Base-by-base conservation (phyloP, 2,329 filamentous ascomycete genomes). In the Scopulariopsis brevicaulis region DNA sequence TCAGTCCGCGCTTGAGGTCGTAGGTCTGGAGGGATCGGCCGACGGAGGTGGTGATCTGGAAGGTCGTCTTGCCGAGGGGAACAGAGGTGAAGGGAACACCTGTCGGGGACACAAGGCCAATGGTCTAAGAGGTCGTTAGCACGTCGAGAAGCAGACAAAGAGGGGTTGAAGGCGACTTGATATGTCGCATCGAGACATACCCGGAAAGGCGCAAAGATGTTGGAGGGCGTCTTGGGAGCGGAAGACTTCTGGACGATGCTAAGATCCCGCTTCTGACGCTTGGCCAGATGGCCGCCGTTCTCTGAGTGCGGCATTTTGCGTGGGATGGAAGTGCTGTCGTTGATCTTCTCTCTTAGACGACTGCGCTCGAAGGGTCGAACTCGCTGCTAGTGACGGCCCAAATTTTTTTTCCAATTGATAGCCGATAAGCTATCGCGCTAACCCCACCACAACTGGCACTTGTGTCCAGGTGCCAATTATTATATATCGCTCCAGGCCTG, bases 41-140 rank as follows among this genome's bases (percentile, higher is more conserved):
- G 61, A 95, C 89, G 0, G 90, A 97, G 34, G 94, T 99, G 37
- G 94, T 97, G 71, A 99, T 90, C 70, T 99, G 94, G 69, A 96
- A 99, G 3, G 91, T 96, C 1, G 90, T 93, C 73, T 96, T 96
- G 59, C 94, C 94, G 18, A 96, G 78, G 0, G 93, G 89, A 35
- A 95, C 81, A 6, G 88, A 87, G 2, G 93, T 92, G 68, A 99
- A 97, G 0, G 94, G 93, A 0, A 96, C 90, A 54, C 79, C 74
- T 2, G 93, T 96, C 0, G 94, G 90, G 5, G 94, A 96, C 1
- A 99, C 90, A 35, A 99, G 79, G 18, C 94, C 94, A 63, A 99
- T 82, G 53, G 93, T 96, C 90, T 96, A 68, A 11, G 3, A 43
- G 55, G 18, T 20, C 24, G 55, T 34, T 54, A 59, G 7, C 7